Evolutionary conservation across 768 basidiomycete species (phyloP), one percentile per base, ranked within the genome.

Genomic region (Hydnum rufescens): DNA sequence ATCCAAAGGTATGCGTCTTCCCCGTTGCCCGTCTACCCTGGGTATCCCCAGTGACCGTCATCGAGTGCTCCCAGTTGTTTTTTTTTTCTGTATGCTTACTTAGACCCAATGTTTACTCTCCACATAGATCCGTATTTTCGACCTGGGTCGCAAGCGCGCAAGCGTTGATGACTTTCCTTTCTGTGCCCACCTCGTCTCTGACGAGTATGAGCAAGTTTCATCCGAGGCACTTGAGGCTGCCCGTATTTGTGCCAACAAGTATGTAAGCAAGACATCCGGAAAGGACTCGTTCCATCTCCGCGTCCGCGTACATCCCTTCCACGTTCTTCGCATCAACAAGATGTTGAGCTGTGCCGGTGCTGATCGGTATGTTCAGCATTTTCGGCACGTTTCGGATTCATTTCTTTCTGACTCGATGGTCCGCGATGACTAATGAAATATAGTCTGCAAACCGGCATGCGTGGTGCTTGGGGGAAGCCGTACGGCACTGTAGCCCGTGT

Each of bases 261-360:
- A 96, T 67, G 82, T 96, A 58, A 93, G 89, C 63, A 96, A 99
- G 78, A 88, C 85, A 3, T 78, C 83, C 29, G 93, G 95, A 63
- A 97, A 97, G 73, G 93, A 99, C 62, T 86, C 92, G 3, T 97
- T 99, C 90, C 93, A 99, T 67, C 66, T 97, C 67, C 78, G 93
- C 60, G 88, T 99, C 60, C 84, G 90, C 56, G 87, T 86, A 54
- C 93, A 99, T 72, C 95, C 93, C 42, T 95, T 82, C 87, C 95
- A 99, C 66, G 88, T 97, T 62, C 69, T 99, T 70, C 84, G 95
- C 58, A 95, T 95, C 80, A 95, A 97, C 84, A 97, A 99, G 81
- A 97, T 95, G 87, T 84, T 97, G 75, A 85, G 82, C 54, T 97
- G 95, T 66, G 95, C 95, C 61, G 93, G 95, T 60, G 92, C 95